Percentiles rank a stretch among this genome's conserved stretches.
phyloP scores from a whole-genome alignment of 768 basidiomycete species.

The Pleurotus eryngii region DNA sequence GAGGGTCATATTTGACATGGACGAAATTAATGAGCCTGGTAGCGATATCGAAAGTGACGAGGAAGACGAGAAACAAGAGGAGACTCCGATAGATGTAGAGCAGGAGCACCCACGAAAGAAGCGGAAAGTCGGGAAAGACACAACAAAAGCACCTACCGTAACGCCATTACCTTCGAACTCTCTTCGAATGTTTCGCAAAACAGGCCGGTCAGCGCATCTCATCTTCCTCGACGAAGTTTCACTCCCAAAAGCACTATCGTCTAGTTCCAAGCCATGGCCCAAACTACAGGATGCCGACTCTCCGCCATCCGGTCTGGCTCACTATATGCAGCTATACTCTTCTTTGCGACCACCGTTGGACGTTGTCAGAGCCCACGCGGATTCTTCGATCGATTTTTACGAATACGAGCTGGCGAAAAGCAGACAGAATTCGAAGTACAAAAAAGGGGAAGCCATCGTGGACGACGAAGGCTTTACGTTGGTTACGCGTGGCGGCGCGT shows the following conservation, averaged over 20 bases:
- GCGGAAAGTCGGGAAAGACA: slow-evolving; percentile 34
- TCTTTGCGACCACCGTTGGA: slow-evolving; percentile 75
- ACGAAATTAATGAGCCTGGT: slow-evolving; percentile 22
- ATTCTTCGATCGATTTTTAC: slow-evolving; percentile 71
- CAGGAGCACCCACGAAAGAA: slow-evolving; percentile 35
- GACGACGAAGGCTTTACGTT: slow-evolving; percentile 96
- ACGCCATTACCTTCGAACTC: slow-evolving; percentile 53
- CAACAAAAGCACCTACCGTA: slow-evolving; percentile 42
- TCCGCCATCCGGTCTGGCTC: slow-evolving; percentile 65
- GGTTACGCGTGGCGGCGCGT: slow-evolving; percentile 88
- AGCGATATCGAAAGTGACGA: slow-evolving; percentile 27
- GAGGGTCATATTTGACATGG: slow-evolving; percentile 60
- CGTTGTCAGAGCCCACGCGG: slow-evolving; percentile 72
- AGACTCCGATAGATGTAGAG: slow-evolving; percentile 25
- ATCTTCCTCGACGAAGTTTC: slow-evolving; percentile 68
- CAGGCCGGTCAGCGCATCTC: slow-evolving; percentile 73
- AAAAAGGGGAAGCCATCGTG: slow-evolving; percentile 83
- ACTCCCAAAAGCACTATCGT: slow-evolving; percentile 58
- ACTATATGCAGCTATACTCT: slow-evolving; percentile 64
- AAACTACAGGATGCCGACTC: slow-evolving; percentile 33
- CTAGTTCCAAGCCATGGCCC: slow-evolving; percentile 64
- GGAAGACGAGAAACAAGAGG: slow-evolving; percentile 30
- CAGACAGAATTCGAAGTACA: slow-evolving; percentile 62
- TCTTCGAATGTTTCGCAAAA: slow-evolving; percentile 55
- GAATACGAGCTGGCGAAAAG: slow-evolving; percentile 67